phyloP scores from a whole-genome alignment of 176 grass and related monocot genomes.

The Oryza longistaminata region DNA sequence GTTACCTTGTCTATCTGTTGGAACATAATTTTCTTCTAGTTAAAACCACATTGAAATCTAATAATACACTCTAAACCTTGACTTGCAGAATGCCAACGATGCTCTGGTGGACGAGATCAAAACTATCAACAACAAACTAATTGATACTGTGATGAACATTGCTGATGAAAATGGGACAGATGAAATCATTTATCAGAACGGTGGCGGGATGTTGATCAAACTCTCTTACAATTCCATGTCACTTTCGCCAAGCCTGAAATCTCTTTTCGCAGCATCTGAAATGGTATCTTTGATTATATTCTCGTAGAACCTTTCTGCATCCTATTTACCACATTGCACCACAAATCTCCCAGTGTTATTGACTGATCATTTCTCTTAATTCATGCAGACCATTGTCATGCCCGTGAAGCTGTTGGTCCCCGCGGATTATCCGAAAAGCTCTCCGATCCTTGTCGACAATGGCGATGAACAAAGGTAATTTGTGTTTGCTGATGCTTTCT shows the following conservation, averaged over 20 bases:
- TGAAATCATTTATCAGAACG: not conserved
- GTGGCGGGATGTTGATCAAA: conserved; percentile 11
- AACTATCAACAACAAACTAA: conserved; percentile 8
- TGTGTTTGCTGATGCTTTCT: not conserved
- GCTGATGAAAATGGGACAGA: not conserved
- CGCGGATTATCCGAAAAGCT: not conserved
- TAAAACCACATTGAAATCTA: not conserved
- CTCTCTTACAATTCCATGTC: conserved; percentile 25
- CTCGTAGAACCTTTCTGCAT: not conserved
- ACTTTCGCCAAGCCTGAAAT: not conserved
- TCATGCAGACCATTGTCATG: not conserved
- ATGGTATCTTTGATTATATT: not conserved
- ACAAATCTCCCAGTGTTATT: not conserved
- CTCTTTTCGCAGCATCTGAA: not conserved
- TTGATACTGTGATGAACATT: conserved; percentile 36
- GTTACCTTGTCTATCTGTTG: not conserved
- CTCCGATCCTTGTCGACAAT: not conserved
- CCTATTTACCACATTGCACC: not conserved
- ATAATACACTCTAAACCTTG: not conserved
- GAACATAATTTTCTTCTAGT: not conserved
- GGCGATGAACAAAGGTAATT: not conserved
- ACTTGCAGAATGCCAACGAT: not conserved
- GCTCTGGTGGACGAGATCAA: conserved; percentile 31
- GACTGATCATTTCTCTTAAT: not conserved
- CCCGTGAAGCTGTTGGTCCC: not conserved